These are phyloP conservation scores for Aurantiochytrium sp. DNA, from an alignment of 108 stramenopile genomes.

Conservation along the genomic window DNA sequence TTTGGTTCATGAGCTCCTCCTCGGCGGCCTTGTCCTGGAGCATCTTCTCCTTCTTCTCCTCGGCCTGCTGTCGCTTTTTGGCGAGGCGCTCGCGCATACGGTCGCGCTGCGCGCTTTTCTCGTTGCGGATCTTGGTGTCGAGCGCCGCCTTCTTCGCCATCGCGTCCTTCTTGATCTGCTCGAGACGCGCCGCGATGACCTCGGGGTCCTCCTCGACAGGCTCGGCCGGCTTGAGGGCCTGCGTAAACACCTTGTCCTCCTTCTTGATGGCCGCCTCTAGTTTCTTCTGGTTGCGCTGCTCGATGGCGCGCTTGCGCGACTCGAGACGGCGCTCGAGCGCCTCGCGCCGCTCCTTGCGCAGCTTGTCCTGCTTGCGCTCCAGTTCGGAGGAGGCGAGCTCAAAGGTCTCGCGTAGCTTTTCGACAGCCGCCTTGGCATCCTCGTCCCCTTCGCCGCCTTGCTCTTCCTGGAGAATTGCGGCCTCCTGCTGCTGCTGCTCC, in stretches of 20 bases:
- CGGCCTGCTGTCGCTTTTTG: background rate
- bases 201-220: background rate
- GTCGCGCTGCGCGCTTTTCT: background rate
- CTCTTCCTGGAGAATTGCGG: background rate
- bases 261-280: background rate
- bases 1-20: background rate
- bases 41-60: slow-evolving; percentile 8
- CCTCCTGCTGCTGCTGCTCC: background rate
- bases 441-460: background rate
- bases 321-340: background rate
- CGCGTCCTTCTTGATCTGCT: background rate
- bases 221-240: background rate
- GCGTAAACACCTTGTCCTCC: background rate
- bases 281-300: background rate
- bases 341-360: background rate
- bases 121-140: background rate
- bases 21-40: background rate
- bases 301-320: background rate
- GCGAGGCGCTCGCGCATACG: background rate
- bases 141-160: background rate
- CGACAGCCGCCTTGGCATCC: background rate
- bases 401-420: background rate
- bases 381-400: background rate
- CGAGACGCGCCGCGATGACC: background rate
- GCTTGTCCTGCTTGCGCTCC: background rate